Percentiles rank a stretch among this genome's conserved stretches.
phyloP scores from a whole-genome alignment of 345 rosid genomes.

The Lumnitzera racemosa region DNA sequence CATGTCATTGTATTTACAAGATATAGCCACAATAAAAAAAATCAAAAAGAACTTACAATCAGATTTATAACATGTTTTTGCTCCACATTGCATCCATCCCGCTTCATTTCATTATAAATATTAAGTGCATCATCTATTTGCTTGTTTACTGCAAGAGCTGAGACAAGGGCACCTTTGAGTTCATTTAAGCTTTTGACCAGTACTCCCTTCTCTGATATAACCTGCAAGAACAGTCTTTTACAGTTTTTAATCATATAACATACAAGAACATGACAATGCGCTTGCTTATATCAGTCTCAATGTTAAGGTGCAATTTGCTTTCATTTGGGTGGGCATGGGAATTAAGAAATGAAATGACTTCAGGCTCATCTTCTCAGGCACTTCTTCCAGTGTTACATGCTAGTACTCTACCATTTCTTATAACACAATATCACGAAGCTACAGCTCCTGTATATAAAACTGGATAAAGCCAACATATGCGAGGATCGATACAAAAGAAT shows the following conservation, averaged over 20 bases:
- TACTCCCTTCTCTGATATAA: constrained; percentile 38
- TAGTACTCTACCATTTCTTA: too few relatives aligned
- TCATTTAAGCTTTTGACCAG: constrained; percentile 35
- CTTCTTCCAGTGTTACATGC: too few relatives aligned
- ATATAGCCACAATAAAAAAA: neutral
- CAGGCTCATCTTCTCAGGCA: too few relatives aligned
- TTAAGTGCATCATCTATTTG: constrained; percentile 55
- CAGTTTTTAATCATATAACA: neutral
- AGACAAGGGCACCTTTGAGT: constrained; percentile 54
- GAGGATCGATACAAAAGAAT: neutral
- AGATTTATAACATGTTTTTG: constrained; percentile 59
- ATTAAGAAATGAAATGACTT: too few relatives aligned
- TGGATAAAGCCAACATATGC: neutral
- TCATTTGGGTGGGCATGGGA: too few relatives aligned
- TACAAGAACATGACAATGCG: too few relatives aligned
- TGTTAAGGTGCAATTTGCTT: too few relatives aligned
- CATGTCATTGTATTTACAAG: neutral
- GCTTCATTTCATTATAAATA: constrained; percentile 58
- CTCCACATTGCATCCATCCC: constrained; percentile 34
- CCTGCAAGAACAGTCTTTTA: constrained; percentile 28
- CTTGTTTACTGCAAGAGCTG: constrained; percentile 65
- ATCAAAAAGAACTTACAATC: constrained; percentile 46
- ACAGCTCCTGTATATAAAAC: neutral
- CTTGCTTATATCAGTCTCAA: too few relatives aligned
- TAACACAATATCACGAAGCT: too few relatives aligned